Evolutionary conservation across 2,329 filamentous ascomycete species (phyloP).

Genomic region (Exophiala sp.): DNA sequence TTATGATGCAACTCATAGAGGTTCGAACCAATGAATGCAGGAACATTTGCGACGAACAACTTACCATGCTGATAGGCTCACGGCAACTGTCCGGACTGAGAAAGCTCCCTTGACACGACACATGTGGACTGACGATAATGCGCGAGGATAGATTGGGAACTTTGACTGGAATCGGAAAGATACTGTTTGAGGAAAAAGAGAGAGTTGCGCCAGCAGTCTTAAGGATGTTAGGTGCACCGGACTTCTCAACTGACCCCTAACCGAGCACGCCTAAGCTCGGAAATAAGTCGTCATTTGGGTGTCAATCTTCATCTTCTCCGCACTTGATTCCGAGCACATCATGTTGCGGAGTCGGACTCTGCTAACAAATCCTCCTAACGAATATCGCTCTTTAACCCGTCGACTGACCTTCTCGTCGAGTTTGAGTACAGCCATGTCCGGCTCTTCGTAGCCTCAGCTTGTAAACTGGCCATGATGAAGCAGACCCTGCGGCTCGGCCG

Average conservation of each 20-base stretch:
- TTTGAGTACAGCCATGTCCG: background rate
- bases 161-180: too few relatives aligned
- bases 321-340: background rate
- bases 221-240: background rate
- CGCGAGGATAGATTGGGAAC: too few relatives aligned
- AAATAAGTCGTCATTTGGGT: background rate
- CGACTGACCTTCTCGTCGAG: background rate
- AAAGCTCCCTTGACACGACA: too few relatives aligned
- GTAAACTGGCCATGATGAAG: conserved; percentile 6
- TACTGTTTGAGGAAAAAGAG: too few relatives aligned
- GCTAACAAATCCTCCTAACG: background rate
- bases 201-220: too few relatives aligned
- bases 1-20: too few relatives aligned
- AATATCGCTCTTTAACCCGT: background rate
- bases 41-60: too few relatives aligned
- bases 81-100: too few relatives aligned
- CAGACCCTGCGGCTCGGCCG: conserved; percentile 9
- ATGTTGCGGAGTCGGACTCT: too few relatives aligned
- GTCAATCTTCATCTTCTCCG: background rate
- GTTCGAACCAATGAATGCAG: too few relatives aligned
- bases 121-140: too few relatives aligned
- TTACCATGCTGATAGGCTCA: too few relatives aligned
- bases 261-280: background rate
- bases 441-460: background rate
- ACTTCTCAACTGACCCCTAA: background rate